These are phyloP conservation scores for Gossypium sturtianum DNA, from an alignment of 345 rosid species.

Conservation along the genomic window DNA sequence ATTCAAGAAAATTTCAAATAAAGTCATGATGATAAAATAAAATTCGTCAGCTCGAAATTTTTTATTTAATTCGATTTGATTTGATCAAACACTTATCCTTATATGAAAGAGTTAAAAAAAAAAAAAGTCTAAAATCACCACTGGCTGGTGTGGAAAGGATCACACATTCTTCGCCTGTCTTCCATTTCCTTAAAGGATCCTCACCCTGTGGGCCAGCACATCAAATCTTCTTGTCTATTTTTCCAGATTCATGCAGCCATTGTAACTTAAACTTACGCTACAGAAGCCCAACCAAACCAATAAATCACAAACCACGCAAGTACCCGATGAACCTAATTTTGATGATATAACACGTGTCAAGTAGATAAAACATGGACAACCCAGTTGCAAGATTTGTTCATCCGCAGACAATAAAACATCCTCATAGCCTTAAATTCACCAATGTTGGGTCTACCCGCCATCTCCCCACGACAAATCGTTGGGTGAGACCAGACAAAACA, in stretches of 20 bases:
- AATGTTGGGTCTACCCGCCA: slow-evolving; percentile 29
- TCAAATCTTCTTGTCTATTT: neutral
- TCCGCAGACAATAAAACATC: slow-evolving; percentile 12
- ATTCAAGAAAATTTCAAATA: no score
- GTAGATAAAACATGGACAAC: neutral
- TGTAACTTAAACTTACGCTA: no score
- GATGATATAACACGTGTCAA: neutral
- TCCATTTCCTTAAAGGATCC: slow-evolving; percentile 9
- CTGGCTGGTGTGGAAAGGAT: neutral
- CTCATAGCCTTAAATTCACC: slow-evolving; percentile 36
- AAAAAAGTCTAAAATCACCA: neutral
- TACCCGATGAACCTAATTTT: no score
- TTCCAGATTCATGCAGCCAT: neutral
- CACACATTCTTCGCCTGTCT: neutral
- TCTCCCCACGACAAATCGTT: slow-evolving; percentile 17
- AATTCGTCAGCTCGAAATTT: no score
- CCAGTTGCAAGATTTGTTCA: neutral
- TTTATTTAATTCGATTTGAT: no score
- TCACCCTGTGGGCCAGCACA: slow-evolving; percentile 33
- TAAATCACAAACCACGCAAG: neutral
- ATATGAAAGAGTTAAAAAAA: neutral
- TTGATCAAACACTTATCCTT: no score
- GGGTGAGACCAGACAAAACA: neutral
- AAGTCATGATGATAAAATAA: fast-evolving
- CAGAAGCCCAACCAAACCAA: neutral